Evolutionary conservation across 768 basidiomycete genomes (phyloP).

Genomic region (Lentinus brumalis): DNA sequence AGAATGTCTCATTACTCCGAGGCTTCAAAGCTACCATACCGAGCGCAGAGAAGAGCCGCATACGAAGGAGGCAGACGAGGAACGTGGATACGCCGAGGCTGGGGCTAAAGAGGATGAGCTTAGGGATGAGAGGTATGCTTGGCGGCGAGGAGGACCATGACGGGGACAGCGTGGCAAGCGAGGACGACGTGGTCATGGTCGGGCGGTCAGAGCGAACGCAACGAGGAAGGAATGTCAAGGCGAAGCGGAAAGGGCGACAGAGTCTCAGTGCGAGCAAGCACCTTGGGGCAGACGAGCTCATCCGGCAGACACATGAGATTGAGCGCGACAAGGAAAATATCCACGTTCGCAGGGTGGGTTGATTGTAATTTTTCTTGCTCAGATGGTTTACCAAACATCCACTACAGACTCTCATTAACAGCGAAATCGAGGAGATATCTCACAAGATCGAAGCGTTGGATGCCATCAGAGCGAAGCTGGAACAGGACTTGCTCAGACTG

Average conservation of each 20-base stretch:
- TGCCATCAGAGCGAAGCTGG: conserved; percentile 74
- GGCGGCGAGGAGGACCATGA: conserved; percentile 50
- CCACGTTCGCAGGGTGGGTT: conserved; percentile 79
- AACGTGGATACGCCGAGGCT: conserved; percentile 75
- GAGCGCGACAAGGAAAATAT: conserved; percentile 90
- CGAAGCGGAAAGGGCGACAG: conserved; percentile 57
- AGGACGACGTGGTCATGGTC: conserved; percentile 75
- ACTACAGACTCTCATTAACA: conserved; percentile 75
- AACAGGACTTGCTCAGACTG: conserved; percentile 79
- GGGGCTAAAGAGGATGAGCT: conserved; percentile 79
- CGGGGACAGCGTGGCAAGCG: conserved; percentile 65
- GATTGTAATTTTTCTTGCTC: conserved; percentile 2
- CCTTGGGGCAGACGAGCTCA: conserved; percentile 83
- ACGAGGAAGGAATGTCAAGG: conserved; percentile 36
- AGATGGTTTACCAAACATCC: neutral
- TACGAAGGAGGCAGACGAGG: conserved; percentile 75
- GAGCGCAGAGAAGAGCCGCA: conserved; percentile 77
- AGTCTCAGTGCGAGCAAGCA: conserved; percentile 69
- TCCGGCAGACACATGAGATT: conserved; percentile 84
- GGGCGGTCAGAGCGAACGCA: conserved; percentile 21
- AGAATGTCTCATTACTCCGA: conserved; percentile 77
- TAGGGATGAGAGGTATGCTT: conserved; percentile 76
- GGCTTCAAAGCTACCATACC: conserved; percentile 97
- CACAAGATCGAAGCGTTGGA: conserved; percentile 88
- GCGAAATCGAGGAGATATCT: conserved; percentile 87